Percentiles rank a stretch among this genome's conserved stretches.
Evolutionary conservation across 148 eudicot genomes (phyloP).

Genomic region (Arctostaphylos glauca): DNA sequence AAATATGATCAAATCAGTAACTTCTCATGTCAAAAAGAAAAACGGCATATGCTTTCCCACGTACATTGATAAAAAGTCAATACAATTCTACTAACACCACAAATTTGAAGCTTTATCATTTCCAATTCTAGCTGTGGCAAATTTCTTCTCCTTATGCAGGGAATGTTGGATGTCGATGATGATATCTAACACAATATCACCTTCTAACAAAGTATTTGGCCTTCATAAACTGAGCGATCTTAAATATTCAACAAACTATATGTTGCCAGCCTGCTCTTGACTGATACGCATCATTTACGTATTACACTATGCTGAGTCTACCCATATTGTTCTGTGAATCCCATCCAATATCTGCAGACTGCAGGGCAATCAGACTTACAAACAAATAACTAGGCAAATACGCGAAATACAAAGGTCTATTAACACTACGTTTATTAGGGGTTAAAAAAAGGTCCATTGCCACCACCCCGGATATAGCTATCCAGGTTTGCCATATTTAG

Average conservation of each 20-base stretch:
- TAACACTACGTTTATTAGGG: background rate
- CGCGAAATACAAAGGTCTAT: background rate
- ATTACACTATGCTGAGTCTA: background rate
- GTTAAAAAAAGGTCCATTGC: no score
- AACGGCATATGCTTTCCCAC: background rate
- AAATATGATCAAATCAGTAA: constrained; percentile 11
- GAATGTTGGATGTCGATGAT: background rate
- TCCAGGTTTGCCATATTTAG: no score
- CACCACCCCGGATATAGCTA: no score
- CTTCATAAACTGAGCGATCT: background rate
- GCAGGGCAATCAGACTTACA: background rate
- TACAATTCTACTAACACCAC: background rate
- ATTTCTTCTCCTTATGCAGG: background rate
- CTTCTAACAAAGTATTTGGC: background rate
- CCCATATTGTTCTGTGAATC: background rate
- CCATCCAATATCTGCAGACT: background rate
- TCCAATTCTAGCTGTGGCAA: background rate
- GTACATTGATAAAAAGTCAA: background rate
- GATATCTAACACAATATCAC: background rate
- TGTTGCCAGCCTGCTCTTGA: background rate
- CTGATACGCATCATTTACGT: background rate
- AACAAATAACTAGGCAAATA: background rate
- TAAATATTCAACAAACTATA: background rate
- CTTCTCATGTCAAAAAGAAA: background rate
- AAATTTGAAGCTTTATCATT: constrained; percentile 3